Evolutionary conservation across 2,329 filamentous ascomycete genomes (phyloP).

Genomic region (Calycina marina): DNA sequence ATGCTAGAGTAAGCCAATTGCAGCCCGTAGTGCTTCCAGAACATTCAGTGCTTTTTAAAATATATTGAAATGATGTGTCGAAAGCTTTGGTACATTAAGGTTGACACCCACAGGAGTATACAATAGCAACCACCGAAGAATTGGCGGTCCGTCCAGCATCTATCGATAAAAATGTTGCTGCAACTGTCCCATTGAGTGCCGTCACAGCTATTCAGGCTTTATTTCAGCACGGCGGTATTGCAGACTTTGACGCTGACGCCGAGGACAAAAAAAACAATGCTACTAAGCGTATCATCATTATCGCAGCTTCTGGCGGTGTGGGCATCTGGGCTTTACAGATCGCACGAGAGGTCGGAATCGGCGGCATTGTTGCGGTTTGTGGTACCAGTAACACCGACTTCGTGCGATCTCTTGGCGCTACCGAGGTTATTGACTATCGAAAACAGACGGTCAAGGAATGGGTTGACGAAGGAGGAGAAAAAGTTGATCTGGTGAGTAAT

Average conservation of each 20-base stretch:
- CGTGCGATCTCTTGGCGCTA: conserved; percentile 27
- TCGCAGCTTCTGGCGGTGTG: conserved; percentile 29
- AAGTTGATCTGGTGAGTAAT: conserved; percentile 29
- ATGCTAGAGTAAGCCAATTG: conserved; percentile 25
- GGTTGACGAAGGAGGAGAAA: conserved; percentile 18
- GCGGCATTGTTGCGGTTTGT: conserved; percentile 26
- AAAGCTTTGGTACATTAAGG: no score
- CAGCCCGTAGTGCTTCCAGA: conserved; percentile 18
- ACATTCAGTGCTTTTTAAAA: conserved; percentile 30
- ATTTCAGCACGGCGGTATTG: conserved; percentile 25
- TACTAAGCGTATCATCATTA: conserved; percentile 28
- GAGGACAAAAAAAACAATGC: conserved; percentile 8
- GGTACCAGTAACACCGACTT: conserved; percentile 25
- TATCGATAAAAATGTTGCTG: background rate
- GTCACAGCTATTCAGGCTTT: conserved; percentile 26
- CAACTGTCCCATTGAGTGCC: background rate
- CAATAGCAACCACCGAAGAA: background rate
- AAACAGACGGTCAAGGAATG: conserved; percentile 21
- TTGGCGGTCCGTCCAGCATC: background rate
- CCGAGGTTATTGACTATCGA: conserved; percentile 25
- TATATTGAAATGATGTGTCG: no score
- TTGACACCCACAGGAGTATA: no score
- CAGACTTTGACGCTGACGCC: conserved; percentile 5
- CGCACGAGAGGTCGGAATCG: conserved; percentile 23
- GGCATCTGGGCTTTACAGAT: conserved; percentile 30